phyloP scores from a whole-genome alignment of 2,329 filamentous ascomycete species.

The Ascochyta viciae-villosae region DNA sequence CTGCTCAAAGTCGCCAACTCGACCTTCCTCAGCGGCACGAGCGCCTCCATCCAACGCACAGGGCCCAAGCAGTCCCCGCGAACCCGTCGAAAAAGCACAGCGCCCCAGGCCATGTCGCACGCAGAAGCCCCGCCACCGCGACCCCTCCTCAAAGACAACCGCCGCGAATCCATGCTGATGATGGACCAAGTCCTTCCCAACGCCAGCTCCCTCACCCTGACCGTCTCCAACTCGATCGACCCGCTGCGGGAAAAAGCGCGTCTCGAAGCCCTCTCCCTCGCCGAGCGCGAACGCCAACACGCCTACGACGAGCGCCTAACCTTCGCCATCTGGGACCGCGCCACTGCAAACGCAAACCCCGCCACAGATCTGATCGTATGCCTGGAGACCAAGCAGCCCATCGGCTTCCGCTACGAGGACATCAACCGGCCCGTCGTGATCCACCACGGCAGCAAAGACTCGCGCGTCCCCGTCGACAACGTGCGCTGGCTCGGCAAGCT shows the following conservation, averaged over 20 bases:
- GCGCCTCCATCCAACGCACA: constrained; percentile 71
- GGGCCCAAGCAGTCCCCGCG: constrained; percentile 61
- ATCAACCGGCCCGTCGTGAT: constrained; percentile 91
- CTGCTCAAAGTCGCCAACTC: constrained; percentile 94
- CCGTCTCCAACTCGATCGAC: constrained; percentile 34
- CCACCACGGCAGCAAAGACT: constrained; percentile 90
- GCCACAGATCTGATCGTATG: constrained; percentile 93
- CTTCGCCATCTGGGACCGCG: constrained; percentile 91
- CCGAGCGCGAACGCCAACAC: constrained; percentile 74
- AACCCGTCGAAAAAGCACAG: constrained; percentile 40
- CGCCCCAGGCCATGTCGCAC: constrained; percentile 16
- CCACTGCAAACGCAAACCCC: constrained; percentile 89
- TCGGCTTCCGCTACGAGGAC: constrained; percentile 96
- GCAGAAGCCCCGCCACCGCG: constrained; percentile 22
- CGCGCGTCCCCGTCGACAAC: constrained; percentile 91
- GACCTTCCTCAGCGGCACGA: constrained; percentile 91
- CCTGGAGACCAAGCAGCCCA: constrained; percentile 85
- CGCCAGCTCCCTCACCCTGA: constrained; percentile 42
- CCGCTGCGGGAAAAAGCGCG: constrained; percentile 41
- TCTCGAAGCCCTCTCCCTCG: constrained; percentile 64
- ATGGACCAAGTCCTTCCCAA: constrained; percentile 58
- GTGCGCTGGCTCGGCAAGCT: constrained; percentile 92
- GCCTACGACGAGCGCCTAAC: constrained; percentile 87
- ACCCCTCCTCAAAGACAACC: constrained; percentile 41
- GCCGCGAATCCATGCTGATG: constrained; percentile 56